A percentile compares a stretch with the other conserved stretches of the same genome.
Conservation (phyloP, 2,329 filamentous ascomycete genomes). For the Hypomyces perniciosus region DNA sequence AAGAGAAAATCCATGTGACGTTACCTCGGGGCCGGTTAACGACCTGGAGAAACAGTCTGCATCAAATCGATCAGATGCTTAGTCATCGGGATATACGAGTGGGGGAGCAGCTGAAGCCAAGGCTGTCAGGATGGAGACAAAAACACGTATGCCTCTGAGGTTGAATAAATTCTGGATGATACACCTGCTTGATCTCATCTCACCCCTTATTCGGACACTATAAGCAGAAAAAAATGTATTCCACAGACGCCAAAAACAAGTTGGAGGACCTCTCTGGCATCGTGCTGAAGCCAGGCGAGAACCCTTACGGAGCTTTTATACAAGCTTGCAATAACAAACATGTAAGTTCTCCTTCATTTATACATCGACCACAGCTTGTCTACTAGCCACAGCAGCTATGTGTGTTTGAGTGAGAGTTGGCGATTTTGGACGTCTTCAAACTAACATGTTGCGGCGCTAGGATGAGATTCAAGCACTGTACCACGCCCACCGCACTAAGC, state of each 20-base stretch:
- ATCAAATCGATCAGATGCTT: too few species aligned
- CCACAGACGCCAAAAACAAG: slow-evolving; percentile 40
- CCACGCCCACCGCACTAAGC: slow-evolving; percentile 62
- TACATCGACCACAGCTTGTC: too few species aligned
- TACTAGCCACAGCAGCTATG: background rate
- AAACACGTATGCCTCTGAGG: background rate
- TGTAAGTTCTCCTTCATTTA: slow-evolving; percentile 39
- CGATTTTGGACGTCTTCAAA: too few species aligned
- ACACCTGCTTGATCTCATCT: background rate
- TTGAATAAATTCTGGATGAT: background rate
- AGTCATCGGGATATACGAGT: background rate
- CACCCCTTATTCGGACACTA: background rate
- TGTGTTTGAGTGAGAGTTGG: background rate
- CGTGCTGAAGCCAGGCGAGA: slow-evolving; percentile 48
- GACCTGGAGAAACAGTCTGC: too few species aligned
- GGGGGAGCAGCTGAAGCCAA: background rate
- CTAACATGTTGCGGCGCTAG: slow-evolving; percentile 31
- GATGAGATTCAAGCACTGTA: slow-evolving; percentile 66
- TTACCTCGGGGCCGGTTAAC: too few species aligned
- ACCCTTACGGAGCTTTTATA: slow-evolving; percentile 73
- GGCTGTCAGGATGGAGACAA: background rate
- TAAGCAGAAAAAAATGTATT: slow-evolving; percentile 1
- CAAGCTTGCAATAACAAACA: slow-evolving; percentile 58
- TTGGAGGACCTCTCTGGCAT: slow-evolving; percentile 51
- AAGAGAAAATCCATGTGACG: background rate